A percentile compares a stretch with the other conserved stretches of the same genome.
phyloP scores from a whole-genome alignment of 2,329 filamentous ascomycete species.

The Aspergillus cejpii region DNA sequence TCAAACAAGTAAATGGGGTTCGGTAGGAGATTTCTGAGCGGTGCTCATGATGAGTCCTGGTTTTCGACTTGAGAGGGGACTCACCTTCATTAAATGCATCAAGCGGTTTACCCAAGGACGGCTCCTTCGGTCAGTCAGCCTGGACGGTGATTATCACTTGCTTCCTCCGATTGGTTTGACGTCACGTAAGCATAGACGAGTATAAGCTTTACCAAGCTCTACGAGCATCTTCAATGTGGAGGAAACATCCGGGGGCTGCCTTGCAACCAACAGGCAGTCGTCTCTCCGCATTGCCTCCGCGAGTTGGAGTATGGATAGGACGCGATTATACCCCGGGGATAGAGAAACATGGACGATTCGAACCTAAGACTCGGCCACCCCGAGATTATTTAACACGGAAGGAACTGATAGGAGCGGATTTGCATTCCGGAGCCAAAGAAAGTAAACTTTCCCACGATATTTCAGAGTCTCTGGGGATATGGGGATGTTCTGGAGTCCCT shows the following conservation, averaged over 20 bases:
- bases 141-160: background rate
- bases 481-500: background rate
- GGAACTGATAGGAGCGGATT: background rate
- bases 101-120: background rate
- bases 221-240: background rate
- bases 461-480: background rate
- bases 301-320: background rate
- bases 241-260: background rate
- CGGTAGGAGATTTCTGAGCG: background rate
- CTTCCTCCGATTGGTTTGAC: slow-evolving; percentile 1
- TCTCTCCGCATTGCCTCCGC: background rate
- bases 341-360: background rate
- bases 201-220: background rate
- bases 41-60: background rate
- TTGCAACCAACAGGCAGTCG: background rate
- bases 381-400: background rate
- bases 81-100: background rate
- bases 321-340: background rate
- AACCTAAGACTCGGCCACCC: background rate
- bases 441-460: background rate
- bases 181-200: background rate
- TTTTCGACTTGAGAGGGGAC: background rate
- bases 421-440: background rate
- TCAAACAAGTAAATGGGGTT: background rate
- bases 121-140: background rate